Base-by-base conservation (phyloP, 345 rosid genomes). In the Leavenworthia alabamica region DNA sequence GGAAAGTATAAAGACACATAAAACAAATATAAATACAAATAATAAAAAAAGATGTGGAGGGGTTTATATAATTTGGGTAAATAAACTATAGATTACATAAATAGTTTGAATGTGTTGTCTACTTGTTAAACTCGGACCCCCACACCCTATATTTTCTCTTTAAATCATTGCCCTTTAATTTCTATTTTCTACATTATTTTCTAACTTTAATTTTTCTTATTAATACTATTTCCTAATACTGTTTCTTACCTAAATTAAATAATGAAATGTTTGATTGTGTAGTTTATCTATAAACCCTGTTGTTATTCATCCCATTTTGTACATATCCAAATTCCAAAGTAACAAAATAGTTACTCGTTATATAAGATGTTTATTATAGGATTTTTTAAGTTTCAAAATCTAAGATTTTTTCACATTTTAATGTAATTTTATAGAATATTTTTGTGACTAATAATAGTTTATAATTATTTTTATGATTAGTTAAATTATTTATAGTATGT, bases 111-210 rank as follows among this genome's bases (percentile, higher is more conserved):
- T 56, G 74, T 62, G 69, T 62, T 70, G 69, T 70, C 74, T 62
- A 47, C 45, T 70, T 56, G 24, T 3, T 55, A 62, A 70, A 9
- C 55, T 70, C 69, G 69, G 69, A 62, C 74, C 74, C 69, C 74
- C 64, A 70, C 63, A 55, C 44, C 9, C 31, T 19, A 36, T 59
- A 24, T 40, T 57, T 39, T 69, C 44, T 29, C 63, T 20, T 55
- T n/a, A 52, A 62, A 70, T 70, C 68, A 62, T 70, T 62, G 51
- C 58, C 36, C 44, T 54, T 36, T 28, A 5, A 37, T 45, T 37
- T 29, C 49, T 54, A 52, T 24, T 45, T 37, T 29, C 49, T 54
- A 52, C 31, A 39, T 37, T 69, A 26, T 35, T 54, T 62, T 54
- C 60, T 15, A 5, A 5, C 32, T n/a, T 36, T 33, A 9, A 3